A percentile compares a stretch with the other conserved stretches of the same genome.
These are phyloP conservation scores for Falciphora oryzae DNA, from an alignment of 2,329 filamentous ascomycete genomes.

Conservation along the genomic window DNA sequence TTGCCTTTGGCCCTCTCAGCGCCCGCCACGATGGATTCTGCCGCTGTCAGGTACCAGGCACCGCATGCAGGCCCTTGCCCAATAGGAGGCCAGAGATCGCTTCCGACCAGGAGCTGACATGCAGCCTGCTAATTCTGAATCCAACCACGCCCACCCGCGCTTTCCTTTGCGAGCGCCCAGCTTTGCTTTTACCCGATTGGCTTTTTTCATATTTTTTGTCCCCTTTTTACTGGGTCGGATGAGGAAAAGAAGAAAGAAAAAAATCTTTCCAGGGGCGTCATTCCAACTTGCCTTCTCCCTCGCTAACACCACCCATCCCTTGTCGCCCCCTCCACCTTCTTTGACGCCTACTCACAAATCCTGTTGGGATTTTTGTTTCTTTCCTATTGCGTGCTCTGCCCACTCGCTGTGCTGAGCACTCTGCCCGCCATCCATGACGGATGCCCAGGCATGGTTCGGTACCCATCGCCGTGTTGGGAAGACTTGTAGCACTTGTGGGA, in stretches of 20 bases:
- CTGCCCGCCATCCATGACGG: neutral
- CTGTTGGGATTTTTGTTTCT: neutral
- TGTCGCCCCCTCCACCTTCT: neutral
- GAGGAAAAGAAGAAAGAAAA: neutral
- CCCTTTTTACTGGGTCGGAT: neutral
- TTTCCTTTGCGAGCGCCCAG: neutral
- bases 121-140: neutral
- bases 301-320: neutral
- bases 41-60: constrained; percentile 1
- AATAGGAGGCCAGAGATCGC: neutral
- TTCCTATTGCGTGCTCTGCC: neutral
- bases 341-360: neutral
- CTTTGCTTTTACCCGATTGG: constrained; percentile 8
- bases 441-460: too few species aligned
- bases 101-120: neutral
- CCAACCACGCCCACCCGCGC: too few species aligned
- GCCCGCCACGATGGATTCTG: neutral
- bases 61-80: neutral
- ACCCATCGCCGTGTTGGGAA: too few species aligned
- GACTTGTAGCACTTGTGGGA: neutral
- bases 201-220: constrained; percentile 14
- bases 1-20: neutral
- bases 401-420: neutral
- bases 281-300: neutral
- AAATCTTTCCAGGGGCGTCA: neutral